Conservation (phyloP, 2,329 filamentous ascomycete genomes). For the Cladophialophora yegresii region DNA sequence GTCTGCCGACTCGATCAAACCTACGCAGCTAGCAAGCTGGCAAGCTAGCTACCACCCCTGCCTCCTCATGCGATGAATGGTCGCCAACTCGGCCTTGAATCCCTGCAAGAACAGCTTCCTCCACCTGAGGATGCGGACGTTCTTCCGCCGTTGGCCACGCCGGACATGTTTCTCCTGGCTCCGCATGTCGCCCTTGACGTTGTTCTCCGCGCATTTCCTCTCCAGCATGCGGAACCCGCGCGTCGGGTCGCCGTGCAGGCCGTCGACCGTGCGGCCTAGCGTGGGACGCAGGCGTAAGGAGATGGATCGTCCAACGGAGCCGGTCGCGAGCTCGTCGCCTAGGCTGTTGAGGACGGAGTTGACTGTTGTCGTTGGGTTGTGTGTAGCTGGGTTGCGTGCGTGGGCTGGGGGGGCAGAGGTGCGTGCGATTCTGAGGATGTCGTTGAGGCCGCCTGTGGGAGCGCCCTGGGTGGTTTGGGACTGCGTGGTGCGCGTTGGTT, state of each 20-base stretch:
- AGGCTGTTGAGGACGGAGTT: slow-evolving; percentile 20
- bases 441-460: slow-evolving; percentile 3
- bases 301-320: slow-evolving; percentile 7
- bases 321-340: slow-evolving; percentile 6
- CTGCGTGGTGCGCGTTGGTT: neutral
- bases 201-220: slow-evolving; percentile 39
- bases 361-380: slow-evolving; percentile 10
- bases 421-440: slow-evolving; percentile 5
- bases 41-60: slow-evolving; percentile 48
- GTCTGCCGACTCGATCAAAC: neutral
- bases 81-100: slow-evolving; percentile 46
- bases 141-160: slow-evolving; percentile 47
- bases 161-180: slow-evolving; percentile 48
- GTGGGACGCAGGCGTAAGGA: slow-evolving; percentile 37
- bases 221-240: slow-evolving; percentile 37
- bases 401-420: neutral
- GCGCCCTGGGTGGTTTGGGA: slow-evolving; percentile 1
- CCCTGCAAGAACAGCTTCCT: slow-evolving; percentile 49
- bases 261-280: slow-evolving; percentile 37
- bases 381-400: neutral
- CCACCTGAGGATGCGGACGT: slow-evolving; percentile 45
- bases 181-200: slow-evolving; percentile 39
- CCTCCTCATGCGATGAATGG: slow-evolving; percentile 48
- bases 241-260: slow-evolving; percentile 33
- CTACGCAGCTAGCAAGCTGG: too few relatives aligned